Evolutionary conservation across 805 yeast species (phyloP).

Genomic region (Saccharomycopsis schoenii): DNA sequence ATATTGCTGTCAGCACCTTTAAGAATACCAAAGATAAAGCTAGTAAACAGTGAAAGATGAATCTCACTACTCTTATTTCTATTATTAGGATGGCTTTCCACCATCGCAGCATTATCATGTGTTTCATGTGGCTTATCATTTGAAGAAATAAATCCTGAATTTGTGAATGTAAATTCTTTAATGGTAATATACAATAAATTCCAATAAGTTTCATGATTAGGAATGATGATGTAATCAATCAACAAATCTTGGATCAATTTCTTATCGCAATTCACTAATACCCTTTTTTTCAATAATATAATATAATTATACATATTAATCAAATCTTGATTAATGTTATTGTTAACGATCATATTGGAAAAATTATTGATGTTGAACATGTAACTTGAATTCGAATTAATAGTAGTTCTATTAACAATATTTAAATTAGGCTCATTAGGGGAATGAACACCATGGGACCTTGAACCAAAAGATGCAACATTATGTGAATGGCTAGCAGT

Average conservation of each 20-base stretch:
- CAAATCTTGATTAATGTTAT: constrained; percentile 20
- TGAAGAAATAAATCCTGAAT: constrained; percentile 16
- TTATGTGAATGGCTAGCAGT: constrained; percentile 13
- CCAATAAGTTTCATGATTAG: constrained; percentile 34
- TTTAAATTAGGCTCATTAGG: constrained; percentile 19
- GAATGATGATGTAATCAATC: constrained; percentile 36
- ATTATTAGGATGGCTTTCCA: not conserved
- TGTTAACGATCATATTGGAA: constrained; percentile 17
- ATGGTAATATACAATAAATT: constrained; percentile 35
- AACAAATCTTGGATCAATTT: constrained; percentile 40
- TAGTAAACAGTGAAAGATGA: not conserved
- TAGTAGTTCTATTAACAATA: constrained; percentile 17
- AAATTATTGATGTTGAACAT: constrained; percentile 17
- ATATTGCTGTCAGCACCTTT: not conserved
- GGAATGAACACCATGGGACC: constrained; percentile 19
- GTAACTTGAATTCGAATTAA: constrained; percentile 16
- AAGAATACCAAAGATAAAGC: not conserved
- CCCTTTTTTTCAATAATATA: constrained; percentile 36
- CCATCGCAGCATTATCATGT: not conserved
- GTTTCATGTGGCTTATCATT: not conserved
- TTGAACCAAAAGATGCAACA: constrained; percentile 15
- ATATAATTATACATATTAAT: constrained; percentile 26
- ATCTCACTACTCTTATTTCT: not conserved
- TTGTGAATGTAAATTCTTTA: constrained; percentile 33
- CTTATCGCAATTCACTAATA: constrained; percentile 41